These are phyloP conservation scores for Sarocladium brachiariae DNA, from an alignment of 2,329 filamentous ascomycete species.

Conservation along the genomic window DNA sequence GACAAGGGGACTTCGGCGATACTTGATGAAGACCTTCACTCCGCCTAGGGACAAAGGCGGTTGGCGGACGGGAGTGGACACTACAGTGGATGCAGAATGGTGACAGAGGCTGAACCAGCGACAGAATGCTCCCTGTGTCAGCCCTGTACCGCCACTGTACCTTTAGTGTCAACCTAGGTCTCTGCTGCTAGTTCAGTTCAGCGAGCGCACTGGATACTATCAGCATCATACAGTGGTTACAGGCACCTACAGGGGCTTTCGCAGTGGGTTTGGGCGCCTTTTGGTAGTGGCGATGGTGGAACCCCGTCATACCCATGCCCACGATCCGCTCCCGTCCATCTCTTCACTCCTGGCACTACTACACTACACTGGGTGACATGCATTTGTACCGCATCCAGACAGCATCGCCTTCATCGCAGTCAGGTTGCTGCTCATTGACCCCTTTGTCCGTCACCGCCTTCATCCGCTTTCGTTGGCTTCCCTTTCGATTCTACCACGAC, in stretches of 20 bases:
- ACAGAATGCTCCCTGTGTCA: background rate
- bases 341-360: background rate
- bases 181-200: background rate
- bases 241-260: no score
- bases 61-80: constrained; percentile 5
- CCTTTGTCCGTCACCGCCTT: background rate
- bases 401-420: background rate
- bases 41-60: background rate
- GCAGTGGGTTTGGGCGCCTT: no score
- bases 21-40: background rate
- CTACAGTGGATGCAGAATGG: background rate
- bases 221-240: background rate
- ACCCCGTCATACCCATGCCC: no score
- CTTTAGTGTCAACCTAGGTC: no score
- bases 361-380: no score
- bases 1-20: background rate
- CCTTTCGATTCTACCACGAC: background rate
- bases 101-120: background rate
- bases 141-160: background rate
- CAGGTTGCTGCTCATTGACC: no score
- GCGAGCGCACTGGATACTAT: no score
- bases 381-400: background rate
- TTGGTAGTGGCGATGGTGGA: no score
- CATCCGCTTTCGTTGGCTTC: background rate
- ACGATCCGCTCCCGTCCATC: constrained; percentile 1